Base-by-base conservation (phyloP, 1,139 yeast genomes). In the Wickerhamiella infanticola region DNA sequence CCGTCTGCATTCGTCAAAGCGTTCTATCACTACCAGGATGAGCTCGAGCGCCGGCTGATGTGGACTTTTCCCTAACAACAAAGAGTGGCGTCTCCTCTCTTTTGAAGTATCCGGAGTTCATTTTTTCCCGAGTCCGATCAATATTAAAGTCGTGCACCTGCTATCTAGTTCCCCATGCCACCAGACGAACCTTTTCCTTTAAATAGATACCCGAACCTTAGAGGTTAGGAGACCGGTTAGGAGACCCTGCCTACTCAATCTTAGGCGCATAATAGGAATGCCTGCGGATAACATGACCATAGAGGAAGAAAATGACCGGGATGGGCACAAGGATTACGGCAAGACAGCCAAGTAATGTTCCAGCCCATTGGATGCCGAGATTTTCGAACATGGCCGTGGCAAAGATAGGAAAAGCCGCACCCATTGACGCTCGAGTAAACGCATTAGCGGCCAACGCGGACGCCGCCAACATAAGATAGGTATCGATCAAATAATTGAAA, bases 361-460 rank as follows among this genome's bases (percentile, higher is more conserved):
- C 81, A 3, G 94, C 94, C 90, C 93, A 86, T 59, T 81, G 77
- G 43, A 75, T 73, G 35, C 85, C 80, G 76, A 86, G 71, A 51
- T 72, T 72, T 24, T 68, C 63, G 62, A 85, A 84, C 94, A 86
- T 79, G 53, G 76, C 81, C 2, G 72, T 63, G 3, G 78, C 74
- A 56, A 88, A 88, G 48, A 88, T 68, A 33, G 97, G 96, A 73
- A 88, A 86, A 1, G 72, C 72, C 37, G 79, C 81, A 50, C 82
- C 86, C 53, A 75, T 73, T 0, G 67, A 77, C 51, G 86, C 77
- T 67, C 98, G 77, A 58, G 86, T 67, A 58, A 86, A 77, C 0
- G 95, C 77, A 60, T 84, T 84, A 11, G 81, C 95, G 4, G 95
- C 94, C 55, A 86, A 68, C 1, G 95, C 95, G 35, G 93, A 80